phyloP scores from a whole-genome alignment of 129 eudicot genomes.

The Daucus carota region DH1_v3.0 NC_030384.2:44883501-44884000 shows the following conservation, averaged over 20 bases:
- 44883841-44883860: background rate
- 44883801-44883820: background rate
- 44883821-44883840: background rate
- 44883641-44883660: slow-evolving; percentile 10
- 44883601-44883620: slow-evolving; percentile 38
- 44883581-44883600: slow-evolving; percentile 35
- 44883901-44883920: background rate
- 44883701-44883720: slow-evolving; percentile 28
- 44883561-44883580: slow-evolving; percentile 34
- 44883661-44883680: slow-evolving; percentile 23
- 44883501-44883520: slow-evolving; percentile 48
- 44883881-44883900: slow-evolving; percentile 14
- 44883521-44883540: slow-evolving; percentile 46
- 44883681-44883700: slow-evolving; percentile 52
- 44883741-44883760: slow-evolving; percentile 20
- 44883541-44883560: slow-evolving; percentile 32
- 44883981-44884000: background rate
- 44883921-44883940: background rate
- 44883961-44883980: background rate
- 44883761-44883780: slow-evolving; percentile 43
- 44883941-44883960: background rate
- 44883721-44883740: slow-evolving; percentile 31
- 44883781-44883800: slow-evolving; percentile 21
- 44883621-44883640: slow-evolving; percentile 26
- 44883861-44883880: slow-evolving; percentile 21